Evolutionary conservation across 2,329 filamentous ascomycete species (phyloP).

Genomic region (Diaporthe ilicicola): DNA sequence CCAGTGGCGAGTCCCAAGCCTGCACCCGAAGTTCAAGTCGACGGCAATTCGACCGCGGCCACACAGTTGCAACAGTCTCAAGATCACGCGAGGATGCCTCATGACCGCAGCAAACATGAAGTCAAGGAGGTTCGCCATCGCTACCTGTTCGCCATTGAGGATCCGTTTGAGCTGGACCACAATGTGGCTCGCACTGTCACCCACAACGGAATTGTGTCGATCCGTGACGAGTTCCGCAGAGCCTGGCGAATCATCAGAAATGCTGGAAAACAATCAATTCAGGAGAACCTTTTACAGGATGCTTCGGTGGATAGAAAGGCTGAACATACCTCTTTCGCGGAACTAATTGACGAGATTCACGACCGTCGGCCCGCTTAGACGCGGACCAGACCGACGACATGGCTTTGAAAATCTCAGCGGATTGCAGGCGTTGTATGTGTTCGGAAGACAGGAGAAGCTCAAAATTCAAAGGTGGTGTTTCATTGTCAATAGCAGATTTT

Average conservation of each 20-base stretch:
- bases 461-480: not conserved
- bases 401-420: too few relatives aligned
- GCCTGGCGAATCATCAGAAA: slow-evolving; percentile 76
- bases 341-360: slow-evolving; percentile 52
- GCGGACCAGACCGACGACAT: not conserved
- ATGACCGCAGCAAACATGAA: slow-evolving; percentile 41
- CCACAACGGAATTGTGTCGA: slow-evolving; percentile 81
- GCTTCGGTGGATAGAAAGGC: slow-evolving; percentile 47
- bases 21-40: not conserved
- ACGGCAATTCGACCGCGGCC: not conserved
- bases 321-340: slow-evolving; percentile 42
- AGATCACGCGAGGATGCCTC: not conserved
- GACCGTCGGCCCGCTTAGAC: slow-evolving; percentile 35
- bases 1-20: slow-evolving; percentile 31
- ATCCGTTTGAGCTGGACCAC: slow-evolving; percentile 88
- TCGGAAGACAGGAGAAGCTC: too few relatives aligned
- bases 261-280: slow-evolving; percentile 51
- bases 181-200: slow-evolving; percentile 90
- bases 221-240: slow-evolving; percentile 84
- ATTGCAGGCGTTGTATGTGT: not conserved
- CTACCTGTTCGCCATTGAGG: slow-evolving; percentile 89
- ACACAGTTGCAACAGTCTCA: not conserved
- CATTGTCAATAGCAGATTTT: not conserved
- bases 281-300: slow-evolving; percentile 64
- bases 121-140: slow-evolving; percentile 78